Conservation (phyloP, 192 early-diverging fungal genomes). For the Phycomyces blakesleeanus region DNA sequence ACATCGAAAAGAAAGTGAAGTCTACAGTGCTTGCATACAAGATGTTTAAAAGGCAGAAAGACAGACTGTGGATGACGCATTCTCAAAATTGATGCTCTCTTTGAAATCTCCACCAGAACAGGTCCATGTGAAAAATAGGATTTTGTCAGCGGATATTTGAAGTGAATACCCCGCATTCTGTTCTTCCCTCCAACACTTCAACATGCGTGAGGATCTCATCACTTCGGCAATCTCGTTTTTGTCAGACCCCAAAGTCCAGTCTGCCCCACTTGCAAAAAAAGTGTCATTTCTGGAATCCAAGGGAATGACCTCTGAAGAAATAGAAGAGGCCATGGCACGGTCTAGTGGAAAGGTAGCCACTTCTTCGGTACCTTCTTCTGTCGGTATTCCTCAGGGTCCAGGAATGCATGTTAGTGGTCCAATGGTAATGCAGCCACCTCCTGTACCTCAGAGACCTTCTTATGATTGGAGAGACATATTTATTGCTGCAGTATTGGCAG, state of each 20-base stretch:
- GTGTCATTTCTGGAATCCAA: constrained; percentile 96
- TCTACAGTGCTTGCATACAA: too few species aligned
- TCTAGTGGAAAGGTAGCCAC: constrained; percentile 46
- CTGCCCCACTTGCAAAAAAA: constrained; percentile 83
- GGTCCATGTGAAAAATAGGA: too few species aligned
- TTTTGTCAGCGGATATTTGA: too few species aligned
- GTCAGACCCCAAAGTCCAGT: constrained; percentile 86
- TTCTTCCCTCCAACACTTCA: constrained; percentile 24
- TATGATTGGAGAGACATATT: constrained; percentile 94
- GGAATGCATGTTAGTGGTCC: constrained; percentile 27
- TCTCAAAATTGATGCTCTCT: too few species aligned
- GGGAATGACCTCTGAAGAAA: constrained; percentile 87
- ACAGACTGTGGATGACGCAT: too few species aligned
- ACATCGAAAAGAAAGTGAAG: too few species aligned
- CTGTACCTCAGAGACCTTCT: constrained; percentile 52
- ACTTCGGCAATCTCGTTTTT: constrained; percentile 89
- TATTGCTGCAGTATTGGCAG: constrained; percentile 81
- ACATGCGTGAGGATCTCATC: constrained; percentile 68
- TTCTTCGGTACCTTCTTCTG: constrained; percentile 9
- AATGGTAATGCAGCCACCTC: constrained; percentile 40
- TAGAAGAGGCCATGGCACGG: constrained; percentile 80
- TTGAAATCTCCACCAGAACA: too few species aligned
- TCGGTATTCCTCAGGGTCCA: constrained; percentile 12
- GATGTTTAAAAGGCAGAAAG: too few species aligned
- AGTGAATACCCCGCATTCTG: too few species aligned